Base-by-base conservation (phyloP, 805 yeast species). In the Pichia scutulata region DNA sequence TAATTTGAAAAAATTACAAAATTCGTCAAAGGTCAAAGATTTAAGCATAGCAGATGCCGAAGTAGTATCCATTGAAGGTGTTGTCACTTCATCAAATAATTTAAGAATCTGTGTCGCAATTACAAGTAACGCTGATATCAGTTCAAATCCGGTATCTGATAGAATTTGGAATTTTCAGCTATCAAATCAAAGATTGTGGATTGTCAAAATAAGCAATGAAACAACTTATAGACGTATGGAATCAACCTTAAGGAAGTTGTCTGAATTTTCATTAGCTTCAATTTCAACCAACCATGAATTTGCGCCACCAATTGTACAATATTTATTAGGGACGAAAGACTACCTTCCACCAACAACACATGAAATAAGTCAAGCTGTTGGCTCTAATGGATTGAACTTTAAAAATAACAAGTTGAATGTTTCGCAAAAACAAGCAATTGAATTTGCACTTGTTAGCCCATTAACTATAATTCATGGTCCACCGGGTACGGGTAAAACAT, bases 401-500 rank as follows among this genome's bases (percentile, higher is more conserved):
- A 64, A 71, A 47, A 78, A 82, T 59, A 47, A 57, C 0, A 57
- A 64, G 2, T 65, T 88, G 28, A 89, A 89, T 58, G 70, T 67
- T 0, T 84, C 96, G 0, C 99, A 92, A 61, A 74, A 73, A 44
- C 62, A 71, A 3, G 97, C 98, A 0, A 81, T 90, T 9, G 65
- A 70, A 13, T 85, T 85, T 65, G 75, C 95, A 1, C 47, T 89
- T 16, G 79, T 81, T 52, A 76, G 81, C 16, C 65, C 73, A 64
- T 40, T 78, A 18, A 62, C 76, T 4, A 76, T 85, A 9, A 75
- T 85, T 7, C 92, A 85, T 60, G 92, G 92, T 0, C 92, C 92
- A 0, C 90, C 90, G 0, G 92, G 92, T 4, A 84, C 92, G 0
- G 92, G 92, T 12, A 84, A 84, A 61, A 92, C 98, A 0, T 84